These are phyloP conservation scores for Emmonsiellopsis sp. DNA, from an alignment of 2,329 filamentous ascomycete species.

Conservation along the genomic window DNA sequence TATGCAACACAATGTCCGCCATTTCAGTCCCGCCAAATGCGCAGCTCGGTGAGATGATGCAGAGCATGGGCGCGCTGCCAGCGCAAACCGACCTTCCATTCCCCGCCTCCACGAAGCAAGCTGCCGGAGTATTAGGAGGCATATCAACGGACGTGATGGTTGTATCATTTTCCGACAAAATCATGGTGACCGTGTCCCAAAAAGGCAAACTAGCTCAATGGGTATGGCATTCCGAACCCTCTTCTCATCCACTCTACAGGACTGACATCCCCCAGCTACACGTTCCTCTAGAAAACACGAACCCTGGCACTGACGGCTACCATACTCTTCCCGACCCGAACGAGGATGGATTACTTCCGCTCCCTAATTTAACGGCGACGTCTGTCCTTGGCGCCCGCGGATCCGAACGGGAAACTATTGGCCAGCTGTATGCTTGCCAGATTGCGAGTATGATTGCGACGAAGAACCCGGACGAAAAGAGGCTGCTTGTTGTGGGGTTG, in stretches of 20 bases:
- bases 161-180: constrained; percentile 77
- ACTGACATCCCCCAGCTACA: constrained; percentile 18
- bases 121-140: constrained; percentile 55
- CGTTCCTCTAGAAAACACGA: constrained; percentile 25
- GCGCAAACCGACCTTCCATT: constrained; percentile 44
- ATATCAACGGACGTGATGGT: constrained; percentile 62
- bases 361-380: constrained; percentile 73
- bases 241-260: constrained; percentile 2
- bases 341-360: constrained; percentile 58
- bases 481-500: constrained; percentile 51
- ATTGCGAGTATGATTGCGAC: constrained; percentile 72
- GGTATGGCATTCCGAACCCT: constrained; percentile 46
- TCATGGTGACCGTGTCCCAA: constrained; percentile 82
- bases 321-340: constrained; percentile 30
- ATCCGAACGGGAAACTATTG: constrained; percentile 68
- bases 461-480: constrained; percentile 55
- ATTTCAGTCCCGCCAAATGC: background rate
- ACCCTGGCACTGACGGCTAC: constrained; percentile 27
- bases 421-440: constrained; percentile 82
- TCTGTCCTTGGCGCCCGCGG: constrained; percentile 79
- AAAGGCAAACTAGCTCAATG: constrained; percentile 81
- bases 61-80: background rate
- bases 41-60: background rate
- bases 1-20: background rate
- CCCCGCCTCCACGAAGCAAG: constrained; percentile 55